Percentiles rank a stretch among this genome's conserved stretches.
Conservation (phyloP, 1,284 basidiomycete species). For the Xerocomus cyaneibrunnescens region DNA sequence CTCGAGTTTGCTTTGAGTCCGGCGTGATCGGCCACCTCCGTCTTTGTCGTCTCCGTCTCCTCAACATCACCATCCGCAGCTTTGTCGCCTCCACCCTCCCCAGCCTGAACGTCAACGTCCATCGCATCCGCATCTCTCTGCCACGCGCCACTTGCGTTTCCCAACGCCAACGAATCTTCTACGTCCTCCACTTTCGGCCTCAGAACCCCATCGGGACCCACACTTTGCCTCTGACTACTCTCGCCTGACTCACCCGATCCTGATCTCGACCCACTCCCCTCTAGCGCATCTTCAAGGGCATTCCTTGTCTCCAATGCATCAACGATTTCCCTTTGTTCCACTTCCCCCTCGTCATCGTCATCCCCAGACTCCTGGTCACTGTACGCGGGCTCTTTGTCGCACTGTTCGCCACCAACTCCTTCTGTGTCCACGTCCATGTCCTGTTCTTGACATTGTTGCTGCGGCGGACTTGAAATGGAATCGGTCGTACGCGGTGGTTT, state of each 20-base stretch:
- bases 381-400: conserved; percentile 28
- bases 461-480: conserved; percentile 8
- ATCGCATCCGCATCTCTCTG: conserved; percentile 31
- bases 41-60: conserved; percentile 19
- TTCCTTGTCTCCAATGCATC: conserved; percentile 55
- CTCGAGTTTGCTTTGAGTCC: conserved; percentile 43
- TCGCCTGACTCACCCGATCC: conserved; percentile 33
- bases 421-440: conserved; percentile 37
- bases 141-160: conserved; percentile 29
- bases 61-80: conserved; percentile 36
- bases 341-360: conserved; percentile 61
- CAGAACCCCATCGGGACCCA: conserved; percentile 33
- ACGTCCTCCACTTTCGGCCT: conserved; percentile 63
- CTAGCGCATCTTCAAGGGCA: conserved; percentile 53
- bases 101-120: conserved; percentile 29
- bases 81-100: conserved; percentile 33
- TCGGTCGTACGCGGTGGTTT: conserved; percentile 42
- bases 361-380: conserved; percentile 56
- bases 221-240: conserved; percentile 34
- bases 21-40: conserved; percentile 23
- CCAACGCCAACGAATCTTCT: conserved; percentile 54
- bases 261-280: conserved; percentile 34
- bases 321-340: conserved; percentile 50
- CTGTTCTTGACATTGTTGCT: conserved; percentile 30
- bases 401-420: conserved; percentile 18